phyloP scores from a whole-genome alignment of 169 alveolate genomes.

The Cryptosporidium viatorum region DNA sequence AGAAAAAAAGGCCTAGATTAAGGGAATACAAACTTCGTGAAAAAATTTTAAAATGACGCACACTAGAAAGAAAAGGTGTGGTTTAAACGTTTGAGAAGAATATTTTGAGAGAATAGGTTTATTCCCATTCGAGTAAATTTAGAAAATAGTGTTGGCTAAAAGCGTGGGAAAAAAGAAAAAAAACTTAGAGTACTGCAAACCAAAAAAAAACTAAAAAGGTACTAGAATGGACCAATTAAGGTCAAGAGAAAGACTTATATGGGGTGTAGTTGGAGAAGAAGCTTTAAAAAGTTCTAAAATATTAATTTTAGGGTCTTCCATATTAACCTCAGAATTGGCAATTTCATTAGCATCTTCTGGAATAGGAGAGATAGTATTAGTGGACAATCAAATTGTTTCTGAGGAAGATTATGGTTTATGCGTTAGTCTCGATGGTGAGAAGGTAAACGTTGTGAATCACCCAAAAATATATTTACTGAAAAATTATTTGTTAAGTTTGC shows the following conservation, averaged over 20 bases:
- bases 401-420: slow-evolving; percentile 21
- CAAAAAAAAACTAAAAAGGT: neutral
- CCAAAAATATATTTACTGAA: neutral
- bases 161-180: neutral
- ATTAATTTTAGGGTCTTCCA: slow-evolving; percentile 38
- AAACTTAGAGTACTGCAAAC: neutral
- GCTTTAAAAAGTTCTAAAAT: slow-evolving; percentile 7
- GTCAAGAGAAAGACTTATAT: slow-evolving; percentile 52
- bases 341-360: slow-evolving; percentile 31
- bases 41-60: neutral
- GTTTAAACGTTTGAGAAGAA: neutral
- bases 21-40: neutral
- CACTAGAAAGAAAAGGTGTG: neutral
- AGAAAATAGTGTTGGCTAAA: neutral
- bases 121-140: too few relatives aligned
- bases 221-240: neutral
- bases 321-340: slow-evolving; percentile 30
- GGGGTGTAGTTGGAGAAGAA: slow-evolving; percentile 39
- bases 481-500: neutral
- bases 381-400: slow-evolving; percentile 3
- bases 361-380: slow-evolving; percentile 11
- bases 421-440: neutral
- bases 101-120: too few relatives aligned
- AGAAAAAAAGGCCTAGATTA: neutral
- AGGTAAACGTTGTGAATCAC: neutral